Evolutionary conservation across 1,284 basidiomycete genomes (phyloP).

Genomic region (Cutaneotrichosporon cavernicola): DNA sequence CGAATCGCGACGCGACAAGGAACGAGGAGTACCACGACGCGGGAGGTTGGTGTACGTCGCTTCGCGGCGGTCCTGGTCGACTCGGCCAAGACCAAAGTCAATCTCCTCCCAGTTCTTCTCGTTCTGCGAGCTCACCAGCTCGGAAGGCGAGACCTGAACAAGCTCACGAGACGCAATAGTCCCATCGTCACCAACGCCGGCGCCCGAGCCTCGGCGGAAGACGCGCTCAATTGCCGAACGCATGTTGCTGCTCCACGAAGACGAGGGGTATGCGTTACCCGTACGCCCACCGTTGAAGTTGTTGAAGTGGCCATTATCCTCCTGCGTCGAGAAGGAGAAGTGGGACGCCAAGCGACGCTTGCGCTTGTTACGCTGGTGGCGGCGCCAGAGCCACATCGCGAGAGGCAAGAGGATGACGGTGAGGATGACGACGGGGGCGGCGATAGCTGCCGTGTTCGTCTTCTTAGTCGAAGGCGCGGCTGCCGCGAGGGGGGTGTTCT

Average conservation of each 20-base stretch:
- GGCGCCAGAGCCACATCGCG: constrained; percentile 41
- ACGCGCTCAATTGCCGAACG: constrained; percentile 24
- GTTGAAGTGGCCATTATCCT: constrained; percentile 37
- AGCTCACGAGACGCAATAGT: constrained; percentile 25
- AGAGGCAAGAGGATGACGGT: constrained; percentile 39
- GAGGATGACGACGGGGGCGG: constrained; percentile 44
- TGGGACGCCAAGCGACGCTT: constrained; percentile 50
- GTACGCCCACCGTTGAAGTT: constrained; percentile 16
- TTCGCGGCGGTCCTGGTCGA: constrained; percentile 41
- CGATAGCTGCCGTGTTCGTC: constrained; percentile 36
- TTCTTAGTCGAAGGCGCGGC: constrained; percentile 14
- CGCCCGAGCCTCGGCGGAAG: constrained; percentile 25
- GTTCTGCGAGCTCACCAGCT: constrained; percentile 13
- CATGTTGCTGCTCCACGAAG: constrained; percentile 28
- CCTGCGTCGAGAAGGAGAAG: constrained; percentile 49
- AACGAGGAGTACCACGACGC: constrained; percentile 11
- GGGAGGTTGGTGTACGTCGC: constrained; percentile 27
- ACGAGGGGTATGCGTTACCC: constrained; percentile 38
- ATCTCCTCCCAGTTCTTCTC: constrained; percentile 53
- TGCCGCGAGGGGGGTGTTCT: constrained; percentile 13
- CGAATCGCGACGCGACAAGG: constrained; percentile 8
- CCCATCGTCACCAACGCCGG: constrained; percentile 29
- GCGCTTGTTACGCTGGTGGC: constrained; percentile 42
- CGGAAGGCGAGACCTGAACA: constrained; percentile 30
- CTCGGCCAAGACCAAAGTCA: constrained; percentile 51